Conservation (phyloP, 2,329 filamentous ascomycete species). For the Colletotrichum falcatum region DNA sequence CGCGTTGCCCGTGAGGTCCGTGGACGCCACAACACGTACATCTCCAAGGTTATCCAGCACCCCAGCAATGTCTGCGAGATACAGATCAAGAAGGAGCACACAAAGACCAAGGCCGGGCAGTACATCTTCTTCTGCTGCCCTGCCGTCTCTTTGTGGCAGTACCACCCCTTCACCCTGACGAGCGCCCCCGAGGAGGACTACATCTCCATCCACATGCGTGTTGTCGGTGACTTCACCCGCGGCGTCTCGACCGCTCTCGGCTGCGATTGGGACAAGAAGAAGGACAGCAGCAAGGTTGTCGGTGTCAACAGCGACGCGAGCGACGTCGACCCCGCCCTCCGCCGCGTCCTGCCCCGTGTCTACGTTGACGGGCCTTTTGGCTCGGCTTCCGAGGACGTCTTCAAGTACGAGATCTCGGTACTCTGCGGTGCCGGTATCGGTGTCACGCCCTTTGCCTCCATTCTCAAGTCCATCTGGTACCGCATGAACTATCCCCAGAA, state of each 20-base stretch:
- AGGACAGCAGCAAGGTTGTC: constrained; percentile 73
- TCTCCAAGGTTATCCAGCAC: constrained; percentile 91
- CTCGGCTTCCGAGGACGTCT: constrained; percentile 87
- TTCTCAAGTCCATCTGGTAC: constrained; percentile 94
- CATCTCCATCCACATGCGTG: constrained; percentile 86
- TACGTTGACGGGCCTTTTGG: constrained; percentile 90
- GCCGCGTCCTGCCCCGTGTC: constrained; percentile 80
- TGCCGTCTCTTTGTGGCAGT: constrained; percentile 88
- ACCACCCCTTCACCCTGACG: constrained; percentile 88
- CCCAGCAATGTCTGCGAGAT: constrained; percentile 91
- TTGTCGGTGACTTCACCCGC: constrained; percentile 85
- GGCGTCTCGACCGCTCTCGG: constrained; percentile 77
- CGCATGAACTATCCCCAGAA: constrained; percentile 88
- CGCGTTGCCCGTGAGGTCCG: constrained; percentile 82
- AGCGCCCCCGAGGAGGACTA: constrained; percentile 91
- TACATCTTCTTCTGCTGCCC: constrained; percentile 93
- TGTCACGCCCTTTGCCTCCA: constrained; percentile 88
- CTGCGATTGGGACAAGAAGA: constrained; percentile 76
- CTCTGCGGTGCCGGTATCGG: constrained; percentile 87
- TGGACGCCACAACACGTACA: constrained; percentile 84
- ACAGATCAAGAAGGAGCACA: constrained; percentile 91
- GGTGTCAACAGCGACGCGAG: constrained; percentile 71
- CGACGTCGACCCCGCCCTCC: constrained; percentile 76
- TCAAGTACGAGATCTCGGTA: constrained; percentile 86
- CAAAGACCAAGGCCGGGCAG: constrained; percentile 83